Evolutionary conservation across 2,329 filamentous ascomycete species (phyloP).

Genomic region (Sporothrix pallida): DNA sequence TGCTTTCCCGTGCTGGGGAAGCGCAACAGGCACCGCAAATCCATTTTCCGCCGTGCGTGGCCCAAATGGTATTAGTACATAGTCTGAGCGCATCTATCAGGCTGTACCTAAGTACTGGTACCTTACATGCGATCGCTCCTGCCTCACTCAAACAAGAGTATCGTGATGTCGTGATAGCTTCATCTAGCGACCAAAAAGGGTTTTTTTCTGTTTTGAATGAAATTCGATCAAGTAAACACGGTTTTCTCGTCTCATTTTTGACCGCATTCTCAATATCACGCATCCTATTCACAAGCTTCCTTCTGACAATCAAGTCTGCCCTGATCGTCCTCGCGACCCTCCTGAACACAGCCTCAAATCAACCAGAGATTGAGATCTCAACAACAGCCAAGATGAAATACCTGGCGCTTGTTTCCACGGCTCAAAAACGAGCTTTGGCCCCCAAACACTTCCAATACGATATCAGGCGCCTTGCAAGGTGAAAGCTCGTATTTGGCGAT

Average conservation of each 20-base stretch:
- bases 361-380: not conserved
- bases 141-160: not conserved
- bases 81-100: not conserved
- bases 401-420: not conserved
- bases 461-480: not conserved
- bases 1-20: slow-evolving; percentile 17
- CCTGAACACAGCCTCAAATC: not conserved
- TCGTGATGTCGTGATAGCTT: slow-evolving; percentile 9
- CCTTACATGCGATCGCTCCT: not conserved
- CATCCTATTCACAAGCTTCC: no score
- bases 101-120: not conserved
- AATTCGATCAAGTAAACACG: not conserved
- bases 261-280: not conserved
- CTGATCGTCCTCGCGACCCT: not conserved
- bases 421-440: not conserved
- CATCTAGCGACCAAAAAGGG: not conserved
- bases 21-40: not conserved
- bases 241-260: not conserved
- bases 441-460: no score
- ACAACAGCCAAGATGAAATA: not conserved
- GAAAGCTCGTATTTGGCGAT: not conserved
- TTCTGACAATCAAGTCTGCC: no score
- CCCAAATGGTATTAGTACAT: not conserved
- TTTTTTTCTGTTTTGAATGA: not conserved
- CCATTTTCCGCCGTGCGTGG: not conserved